Conservation (phyloP, 2,329 filamentous ascomycete species). For the Tolypocladium amazonense region DNA sequence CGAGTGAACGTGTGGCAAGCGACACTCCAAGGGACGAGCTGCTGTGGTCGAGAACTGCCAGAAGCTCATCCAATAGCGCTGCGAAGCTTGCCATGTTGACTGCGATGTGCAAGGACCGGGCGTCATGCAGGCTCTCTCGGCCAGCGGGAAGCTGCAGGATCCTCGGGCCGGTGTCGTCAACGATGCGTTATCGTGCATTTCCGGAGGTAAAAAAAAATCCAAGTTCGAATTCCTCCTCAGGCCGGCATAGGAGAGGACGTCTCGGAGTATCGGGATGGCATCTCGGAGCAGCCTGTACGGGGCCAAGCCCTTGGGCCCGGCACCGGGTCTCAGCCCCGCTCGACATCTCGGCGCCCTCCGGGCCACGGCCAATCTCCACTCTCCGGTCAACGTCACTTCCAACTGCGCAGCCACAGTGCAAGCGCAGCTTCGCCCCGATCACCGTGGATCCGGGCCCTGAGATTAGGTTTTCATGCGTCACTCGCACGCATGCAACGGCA, state of each 20-base stretch:
- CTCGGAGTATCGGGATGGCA: not conserved
- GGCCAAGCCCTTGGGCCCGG: not conserved
- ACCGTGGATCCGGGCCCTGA: not conserved
- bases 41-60: not conserved
- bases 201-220: not conserved
- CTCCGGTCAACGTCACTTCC: not conserved
- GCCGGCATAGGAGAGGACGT: not conserved
- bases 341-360: not conserved
- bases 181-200: not conserved
- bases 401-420: not conserved
- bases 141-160: not conserved
- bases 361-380: not conserved
- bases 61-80: not conserved
- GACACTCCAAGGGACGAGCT: not conserved
- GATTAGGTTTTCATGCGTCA: not conserved
- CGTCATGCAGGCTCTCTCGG: not conserved
- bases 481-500: not conserved
- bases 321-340: not conserved
- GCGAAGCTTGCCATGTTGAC: not conserved
- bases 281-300: not conserved
- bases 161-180: not conserved
- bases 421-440: not conserved
- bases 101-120: not conserved
- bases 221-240: not conserved
- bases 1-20: not conserved